Conservation (phyloP, 2,329 filamentous ascomycete genomes). For the Dichotomopilus funicola region DNA sequence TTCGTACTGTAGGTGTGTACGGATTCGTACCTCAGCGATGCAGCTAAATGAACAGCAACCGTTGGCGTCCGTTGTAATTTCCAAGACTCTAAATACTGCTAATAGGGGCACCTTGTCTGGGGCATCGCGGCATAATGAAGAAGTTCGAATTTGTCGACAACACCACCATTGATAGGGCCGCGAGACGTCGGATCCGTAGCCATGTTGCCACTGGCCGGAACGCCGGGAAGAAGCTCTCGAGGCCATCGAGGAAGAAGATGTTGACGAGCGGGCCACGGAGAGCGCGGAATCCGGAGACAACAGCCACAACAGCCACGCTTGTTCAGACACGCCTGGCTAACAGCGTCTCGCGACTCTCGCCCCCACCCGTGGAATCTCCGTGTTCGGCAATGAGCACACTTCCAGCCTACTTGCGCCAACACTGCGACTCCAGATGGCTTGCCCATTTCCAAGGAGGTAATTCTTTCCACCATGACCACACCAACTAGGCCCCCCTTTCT, state of each 20-base stretch:
- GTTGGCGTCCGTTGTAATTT: too few relatives aligned
- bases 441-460: background rate
- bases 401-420: background rate
- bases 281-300: background rate
- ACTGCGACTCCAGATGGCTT: background rate
- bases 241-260: constrained; percentile 1
- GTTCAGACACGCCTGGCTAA: background rate
- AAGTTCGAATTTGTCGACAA: constrained; percentile 11
- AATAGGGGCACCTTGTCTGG: too few relatives aligned
- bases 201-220: constrained; percentile 10
- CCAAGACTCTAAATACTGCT: too few relatives aligned
- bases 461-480: background rate
- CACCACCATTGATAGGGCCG: background rate
- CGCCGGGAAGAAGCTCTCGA: constrained; percentile 4
- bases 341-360: background rate
- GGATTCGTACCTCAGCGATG: too few relatives aligned
- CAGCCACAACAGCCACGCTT: background rate
- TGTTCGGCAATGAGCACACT: background rate
- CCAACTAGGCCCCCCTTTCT: background rate
- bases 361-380: background rate
- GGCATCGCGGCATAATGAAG: background rate
- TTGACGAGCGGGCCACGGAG: background rate
- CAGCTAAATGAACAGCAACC: too few relatives aligned
- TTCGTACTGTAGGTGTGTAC: too few relatives aligned
- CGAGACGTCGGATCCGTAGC: constrained; percentile 10